Evolutionary conservation across 169 alveolate species (phyloP).

Genomic region (Plasmodium cynomolgi): DNA sequence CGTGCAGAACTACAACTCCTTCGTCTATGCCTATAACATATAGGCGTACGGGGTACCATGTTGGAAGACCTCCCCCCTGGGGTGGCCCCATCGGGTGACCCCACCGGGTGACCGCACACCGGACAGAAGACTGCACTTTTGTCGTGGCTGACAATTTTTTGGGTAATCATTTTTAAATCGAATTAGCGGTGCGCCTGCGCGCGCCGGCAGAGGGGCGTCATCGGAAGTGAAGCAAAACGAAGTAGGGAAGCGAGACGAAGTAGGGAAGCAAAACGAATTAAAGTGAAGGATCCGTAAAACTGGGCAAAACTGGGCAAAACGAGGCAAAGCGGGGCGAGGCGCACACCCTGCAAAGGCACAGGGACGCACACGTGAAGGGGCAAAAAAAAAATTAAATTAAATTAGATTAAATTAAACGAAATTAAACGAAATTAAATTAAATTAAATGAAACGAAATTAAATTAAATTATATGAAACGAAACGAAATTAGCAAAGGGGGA

Average conservation of each 20-base stretch:
- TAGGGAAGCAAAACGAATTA: neutral
- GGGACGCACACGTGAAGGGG: neutral
- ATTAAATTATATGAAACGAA: too few relatives aligned
- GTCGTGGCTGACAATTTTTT: neutral
- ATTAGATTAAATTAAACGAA: too few relatives aligned
- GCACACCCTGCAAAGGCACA: neutral
- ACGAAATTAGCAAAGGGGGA: neutral
- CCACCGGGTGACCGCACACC: too few relatives aligned
- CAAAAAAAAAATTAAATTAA: too few relatives aligned
- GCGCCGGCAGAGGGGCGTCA: neutral
- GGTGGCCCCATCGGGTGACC: neutral
- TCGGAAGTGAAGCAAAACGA: neutral
- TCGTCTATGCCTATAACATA: conserved; percentile 39
- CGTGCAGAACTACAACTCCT: conserved; percentile 53
- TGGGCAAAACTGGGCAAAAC: too few relatives aligned
- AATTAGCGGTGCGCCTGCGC: neutral
- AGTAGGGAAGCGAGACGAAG: neutral
- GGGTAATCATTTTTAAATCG: neutral
- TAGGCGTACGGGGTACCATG: neutral
- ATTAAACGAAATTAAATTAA: too few relatives aligned
- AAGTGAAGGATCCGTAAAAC: too few relatives aligned
- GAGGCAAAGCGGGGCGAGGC: neutral
- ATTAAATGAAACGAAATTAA: too few relatives aligned
- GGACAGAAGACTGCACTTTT: too few relatives aligned
- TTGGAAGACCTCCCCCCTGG: neutral